phyloP scores from a whole-genome alignment of 2,329 filamentous ascomycete genomes.

The Aspergillus sp. region DNA sequence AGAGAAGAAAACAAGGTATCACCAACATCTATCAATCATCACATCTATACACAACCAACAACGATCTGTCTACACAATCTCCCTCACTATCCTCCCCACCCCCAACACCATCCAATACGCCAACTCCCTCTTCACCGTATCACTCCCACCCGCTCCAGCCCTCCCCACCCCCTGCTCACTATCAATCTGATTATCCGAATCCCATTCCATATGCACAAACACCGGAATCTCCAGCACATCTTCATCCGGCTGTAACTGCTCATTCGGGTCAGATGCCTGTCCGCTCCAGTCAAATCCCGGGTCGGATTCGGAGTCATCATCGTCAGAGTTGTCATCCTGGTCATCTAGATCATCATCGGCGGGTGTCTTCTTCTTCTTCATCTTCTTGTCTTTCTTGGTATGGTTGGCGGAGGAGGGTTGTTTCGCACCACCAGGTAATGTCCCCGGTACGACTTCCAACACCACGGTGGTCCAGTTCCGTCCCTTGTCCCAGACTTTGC shows the following conservation, averaged over 20 bases:
- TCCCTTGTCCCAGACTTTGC: constrained; percentile 94
- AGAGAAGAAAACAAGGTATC: constrained; percentile 1
- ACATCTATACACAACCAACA: neutral
- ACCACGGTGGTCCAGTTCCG: constrained; percentile 95
- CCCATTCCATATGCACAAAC: constrained; percentile 91
- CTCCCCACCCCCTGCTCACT: constrained; percentile 38
- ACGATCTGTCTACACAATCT: constrained; percentile 11
- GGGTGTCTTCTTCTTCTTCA: constrained; percentile 34
- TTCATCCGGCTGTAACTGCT: constrained; percentile 52
- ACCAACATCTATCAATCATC: neutral
- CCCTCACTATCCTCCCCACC: constrained; percentile 70
- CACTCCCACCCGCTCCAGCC: constrained; percentile 55
- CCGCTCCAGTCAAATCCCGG: constrained; percentile 31
- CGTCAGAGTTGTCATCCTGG: constrained; percentile 32
- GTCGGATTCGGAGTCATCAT: constrained; percentile 26
- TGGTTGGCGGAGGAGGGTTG: neutral
- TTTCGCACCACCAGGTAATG: constrained; percentile 32
- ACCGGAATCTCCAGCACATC: constrained; percentile 85
- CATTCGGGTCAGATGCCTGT: constrained; percentile 14
- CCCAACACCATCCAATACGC: constrained; percentile 96
- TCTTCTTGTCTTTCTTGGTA: constrained; percentile 29
- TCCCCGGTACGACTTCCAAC: constrained; percentile 76
- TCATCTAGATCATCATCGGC: constrained; percentile 31
- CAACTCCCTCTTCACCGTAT: constrained; percentile 78
- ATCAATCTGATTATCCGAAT: constrained; percentile 58